Evolutionary conservation across 2,329 filamentous ascomycete genomes (phyloP).

Genomic region (Colletotrichum chrysophilum): DNA sequence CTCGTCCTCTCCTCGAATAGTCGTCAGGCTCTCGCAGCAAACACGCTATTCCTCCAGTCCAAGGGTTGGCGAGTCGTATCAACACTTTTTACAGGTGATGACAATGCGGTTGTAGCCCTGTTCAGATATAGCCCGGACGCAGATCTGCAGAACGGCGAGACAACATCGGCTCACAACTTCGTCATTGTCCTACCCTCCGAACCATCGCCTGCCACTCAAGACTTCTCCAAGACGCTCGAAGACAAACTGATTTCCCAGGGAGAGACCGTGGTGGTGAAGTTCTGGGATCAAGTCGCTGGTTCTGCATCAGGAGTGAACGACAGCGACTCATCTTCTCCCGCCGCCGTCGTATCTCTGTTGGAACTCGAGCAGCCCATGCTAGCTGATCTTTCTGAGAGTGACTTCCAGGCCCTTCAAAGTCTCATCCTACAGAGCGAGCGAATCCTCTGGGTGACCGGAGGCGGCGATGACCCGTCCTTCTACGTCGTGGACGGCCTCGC

Average conservation of each 20-base stretch:
- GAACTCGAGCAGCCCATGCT: not conserved
- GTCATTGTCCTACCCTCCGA: not conserved
- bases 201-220: not conserved
- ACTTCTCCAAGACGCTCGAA: not conserved
- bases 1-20: not conserved
- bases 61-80: not conserved
- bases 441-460: slow-evolving; percentile 1
- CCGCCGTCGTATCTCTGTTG: not conserved
- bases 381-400: not conserved
- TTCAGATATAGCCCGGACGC: not conserved
- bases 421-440: not conserved
- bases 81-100: not conserved
- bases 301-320: not conserved
- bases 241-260: not conserved
- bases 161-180: not conserved
- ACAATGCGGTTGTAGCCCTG: not conserved
- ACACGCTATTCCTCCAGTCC: not conserved
- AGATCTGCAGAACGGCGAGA: not conserved
- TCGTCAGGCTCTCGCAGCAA: not conserved
- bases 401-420: not conserved
- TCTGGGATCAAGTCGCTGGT: not conserved
- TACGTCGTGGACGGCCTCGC: not conserved
- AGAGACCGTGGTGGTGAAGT: not conserved
- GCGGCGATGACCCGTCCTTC: not conserved
- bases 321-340: not conserved